phyloP scores from a whole-genome alignment of 805 yeast species.

The Zygosaccharomyces gambellarensis region DNA sequence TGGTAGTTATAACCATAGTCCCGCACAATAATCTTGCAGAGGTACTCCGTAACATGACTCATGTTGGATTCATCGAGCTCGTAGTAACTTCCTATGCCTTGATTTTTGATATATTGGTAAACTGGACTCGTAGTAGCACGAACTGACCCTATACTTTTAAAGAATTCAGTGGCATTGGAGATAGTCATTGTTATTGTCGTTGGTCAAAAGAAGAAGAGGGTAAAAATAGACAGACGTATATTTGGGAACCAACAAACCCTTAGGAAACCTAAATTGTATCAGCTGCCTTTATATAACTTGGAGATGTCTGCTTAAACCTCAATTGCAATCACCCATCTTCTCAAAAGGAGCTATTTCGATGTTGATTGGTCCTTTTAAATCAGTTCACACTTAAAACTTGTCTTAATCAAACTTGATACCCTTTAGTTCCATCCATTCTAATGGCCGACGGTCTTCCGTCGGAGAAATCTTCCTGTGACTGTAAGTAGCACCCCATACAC shows the following conservation, averaged over 20 bases:
- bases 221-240: background rate
- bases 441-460: slow-evolving; percentile 2
- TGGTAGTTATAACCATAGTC: slow-evolving; percentile 43
- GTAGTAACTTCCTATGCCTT: slow-evolving; percentile 31
- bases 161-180: slow-evolving; percentile 23
- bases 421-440: background rate
- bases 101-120: slow-evolving; percentile 34
- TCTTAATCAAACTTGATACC: background rate
- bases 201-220: background rate
- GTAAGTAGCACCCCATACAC: background rate
- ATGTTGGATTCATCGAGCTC: slow-evolving; percentile 44
- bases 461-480: background rate
- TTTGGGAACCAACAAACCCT: background rate
- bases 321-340: background rate
- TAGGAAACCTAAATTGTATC: background rate
- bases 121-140: slow-evolving; percentile 48
- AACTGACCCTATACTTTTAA: slow-evolving; percentile 51
- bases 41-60: slow-evolving; percentile 42
- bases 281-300: background rate
- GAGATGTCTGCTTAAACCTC: background rate
- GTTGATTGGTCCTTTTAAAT: background rate
- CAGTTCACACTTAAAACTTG: background rate
- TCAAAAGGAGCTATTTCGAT: background rate
- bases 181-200: slow-evolving; percentile 3
- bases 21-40: slow-evolving; percentile 41